A percentile compares a stretch with the other conserved stretches of the same genome.
Conservation (phyloP, 768 basidiomycete genomes). For the Neoboletus subvelutipes region DNA sequence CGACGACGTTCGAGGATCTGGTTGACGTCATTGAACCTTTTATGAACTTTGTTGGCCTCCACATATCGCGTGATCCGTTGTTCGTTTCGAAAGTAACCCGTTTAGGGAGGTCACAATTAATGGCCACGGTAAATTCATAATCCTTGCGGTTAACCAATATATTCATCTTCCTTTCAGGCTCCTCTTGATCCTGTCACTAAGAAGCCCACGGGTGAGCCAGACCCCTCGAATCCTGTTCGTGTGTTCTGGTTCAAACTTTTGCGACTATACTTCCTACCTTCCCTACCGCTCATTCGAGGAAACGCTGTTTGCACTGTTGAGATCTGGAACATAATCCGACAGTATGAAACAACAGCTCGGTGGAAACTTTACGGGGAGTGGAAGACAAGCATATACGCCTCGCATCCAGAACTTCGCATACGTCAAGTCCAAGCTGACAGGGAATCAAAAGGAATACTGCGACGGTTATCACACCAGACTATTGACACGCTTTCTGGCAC, state of each 20-base stretch:
- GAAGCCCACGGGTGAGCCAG: slow-evolving; percentile 52
- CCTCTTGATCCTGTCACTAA: slow-evolving; percentile 61
- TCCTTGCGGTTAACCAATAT: background rate
- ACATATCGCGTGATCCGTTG: slow-evolving; percentile 74
- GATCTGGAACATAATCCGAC: slow-evolving; percentile 85
- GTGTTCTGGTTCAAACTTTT: slow-evolving; percentile 83
- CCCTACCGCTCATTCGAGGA: slow-evolving; percentile 78
- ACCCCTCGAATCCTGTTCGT: slow-evolving; percentile 60
- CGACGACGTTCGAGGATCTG: slow-evolving; percentile 65
- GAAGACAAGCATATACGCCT: slow-evolving; percentile 70
- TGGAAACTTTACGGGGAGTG: slow-evolving; percentile 97
- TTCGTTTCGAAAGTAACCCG: slow-evolving; percentile 80
- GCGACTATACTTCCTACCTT: slow-evolving; percentile 80
- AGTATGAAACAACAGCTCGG: slow-evolving; percentile 74
- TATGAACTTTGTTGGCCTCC: slow-evolving; percentile 75
- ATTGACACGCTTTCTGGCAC: slow-evolving; percentile 82
- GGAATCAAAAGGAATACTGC: slow-evolving; percentile 86
- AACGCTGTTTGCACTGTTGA: slow-evolving; percentile 90
- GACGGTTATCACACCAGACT: slow-evolving; percentile 82
- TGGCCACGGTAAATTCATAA: slow-evolving; percentile 46
- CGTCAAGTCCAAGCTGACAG: slow-evolving; percentile 81
- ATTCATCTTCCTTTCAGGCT: slow-evolving; percentile 33
- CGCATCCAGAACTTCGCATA: slow-evolving; percentile 76
- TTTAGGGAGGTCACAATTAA: slow-evolving; percentile 66
- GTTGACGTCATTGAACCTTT: slow-evolving; percentile 75